A percentile compares a stretch with the other conserved stretches of the same genome.
Conservation (phyloP, 495 filamentous ascomycete species). For the Penicillium fimorum region DNA sequence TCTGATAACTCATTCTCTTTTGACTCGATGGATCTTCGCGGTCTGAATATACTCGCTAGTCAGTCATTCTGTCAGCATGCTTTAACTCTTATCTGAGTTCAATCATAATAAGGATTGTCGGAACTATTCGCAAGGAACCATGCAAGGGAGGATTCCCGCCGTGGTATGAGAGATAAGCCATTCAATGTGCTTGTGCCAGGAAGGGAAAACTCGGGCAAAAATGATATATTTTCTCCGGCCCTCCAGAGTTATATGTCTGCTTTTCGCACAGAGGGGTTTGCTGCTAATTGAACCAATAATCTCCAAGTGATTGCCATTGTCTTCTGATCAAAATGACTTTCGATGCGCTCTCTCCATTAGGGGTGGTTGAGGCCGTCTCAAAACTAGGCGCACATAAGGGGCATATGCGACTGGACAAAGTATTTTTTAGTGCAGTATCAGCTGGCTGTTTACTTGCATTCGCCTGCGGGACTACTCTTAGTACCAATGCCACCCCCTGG, state of each 20-base stretch:
- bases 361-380: constrained; percentile 48
- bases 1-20: constrained; percentile 5
- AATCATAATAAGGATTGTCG: not conserved
- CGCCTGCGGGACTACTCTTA: constrained; percentile 51
- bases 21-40: constrained; percentile 2
- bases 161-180: not conserved
- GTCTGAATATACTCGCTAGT: constrained; percentile 6
- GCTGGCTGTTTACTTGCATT: constrained; percentile 54
- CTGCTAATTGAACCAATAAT: not conserved
- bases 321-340: constrained; percentile 21
- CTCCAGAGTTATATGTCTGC: not conserved
- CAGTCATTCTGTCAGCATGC: not conserved
- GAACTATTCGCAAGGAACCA: not conserved
- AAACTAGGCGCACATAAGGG: constrained; percentile 50
- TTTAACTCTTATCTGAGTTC: constrained; percentile 4
- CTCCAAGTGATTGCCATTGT: not conserved
- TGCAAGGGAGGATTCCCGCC: not conserved
- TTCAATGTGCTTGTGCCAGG: not conserved
- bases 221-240: not conserved
- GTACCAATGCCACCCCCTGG: constrained; percentile 56
- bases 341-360: constrained; percentile 43
- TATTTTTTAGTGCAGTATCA: constrained; percentile 54
- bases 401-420: constrained; percentile 52
- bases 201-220: not conserved
- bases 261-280: not conserved